These are phyloP conservation scores for Durio zibethinus DNA, from an alignment of 345 rosid genomes.

Conservation along the genomic window DNA sequence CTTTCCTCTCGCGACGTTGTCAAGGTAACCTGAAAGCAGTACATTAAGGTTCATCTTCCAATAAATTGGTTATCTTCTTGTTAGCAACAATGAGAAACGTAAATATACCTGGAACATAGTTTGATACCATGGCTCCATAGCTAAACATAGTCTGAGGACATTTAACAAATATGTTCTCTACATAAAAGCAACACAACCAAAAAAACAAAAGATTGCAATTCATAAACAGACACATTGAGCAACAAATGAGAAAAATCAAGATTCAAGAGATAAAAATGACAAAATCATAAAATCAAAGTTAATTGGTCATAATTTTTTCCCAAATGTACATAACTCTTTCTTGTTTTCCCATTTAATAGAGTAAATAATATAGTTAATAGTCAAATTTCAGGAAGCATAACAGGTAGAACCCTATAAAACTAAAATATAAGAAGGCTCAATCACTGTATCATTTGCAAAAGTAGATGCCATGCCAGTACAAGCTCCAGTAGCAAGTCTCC, in stretches of 20 bases:
- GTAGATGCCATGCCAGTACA: constrained; percentile 99
- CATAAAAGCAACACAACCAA: constrained; percentile 13
- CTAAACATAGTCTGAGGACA: constrained; percentile 86
- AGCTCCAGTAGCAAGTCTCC: constrained; percentile 96
- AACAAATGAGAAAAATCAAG: not conserved
- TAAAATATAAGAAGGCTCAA: no score
- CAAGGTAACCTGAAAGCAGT: constrained; percentile 62
- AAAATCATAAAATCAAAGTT: not conserved
- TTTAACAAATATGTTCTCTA: constrained; percentile 93
- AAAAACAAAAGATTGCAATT: not conserved
- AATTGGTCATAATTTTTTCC: not conserved
- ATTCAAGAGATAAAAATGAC: not conserved
- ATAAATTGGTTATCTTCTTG: constrained; percentile 12
- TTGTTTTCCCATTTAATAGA: not conserved
- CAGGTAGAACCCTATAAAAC: not conserved
- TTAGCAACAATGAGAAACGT: not conserved
- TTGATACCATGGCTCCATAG: constrained; percentile 82
- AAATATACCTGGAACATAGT: constrained; percentile 77
- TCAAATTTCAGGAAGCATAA: no score
- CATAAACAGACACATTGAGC: not conserved
- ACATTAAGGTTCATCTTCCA: constrained; percentile 2
- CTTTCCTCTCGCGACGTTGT: constrained; percentile 96
- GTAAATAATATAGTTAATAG: not conserved
- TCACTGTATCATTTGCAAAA: constrained; percentile 50
- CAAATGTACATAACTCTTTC: not conserved